Evolutionary conservation across 441 rosid genomes (phyloP).

Genomic region (Metrosideros polymorpha): DNA sequence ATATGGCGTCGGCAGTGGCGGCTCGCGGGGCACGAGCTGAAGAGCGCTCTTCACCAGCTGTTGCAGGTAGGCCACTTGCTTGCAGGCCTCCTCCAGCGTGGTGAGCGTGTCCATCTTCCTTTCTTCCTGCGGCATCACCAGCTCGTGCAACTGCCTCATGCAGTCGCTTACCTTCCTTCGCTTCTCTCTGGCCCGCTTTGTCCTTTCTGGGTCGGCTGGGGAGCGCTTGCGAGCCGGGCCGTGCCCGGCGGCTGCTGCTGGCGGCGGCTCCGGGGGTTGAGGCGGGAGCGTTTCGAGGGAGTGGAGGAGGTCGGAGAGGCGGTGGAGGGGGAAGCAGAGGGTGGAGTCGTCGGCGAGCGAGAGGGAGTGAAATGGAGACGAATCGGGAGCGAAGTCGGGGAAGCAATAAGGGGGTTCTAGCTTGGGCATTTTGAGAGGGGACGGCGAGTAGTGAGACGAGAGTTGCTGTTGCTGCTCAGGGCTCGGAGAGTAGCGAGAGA

Average conservation of each 20-base stretch:
- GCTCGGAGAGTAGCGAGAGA: not conserved
- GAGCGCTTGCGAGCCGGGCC: not conserved
- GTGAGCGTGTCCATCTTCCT: constrained; percentile 32
- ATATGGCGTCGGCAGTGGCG: constrained; percentile 1
- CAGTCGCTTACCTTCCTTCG: constrained; percentile 27
- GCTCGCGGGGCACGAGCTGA: constrained; percentile 34
- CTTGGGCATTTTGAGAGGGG: not conserved
- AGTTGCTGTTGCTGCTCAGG: not conserved
- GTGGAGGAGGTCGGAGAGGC: not conserved
- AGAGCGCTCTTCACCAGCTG: constrained; percentile 32
- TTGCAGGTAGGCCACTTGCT: constrained; percentile 38
- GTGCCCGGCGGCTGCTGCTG: not conserved
- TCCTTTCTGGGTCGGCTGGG: constrained; percentile 4
- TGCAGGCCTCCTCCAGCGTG: constrained; percentile 40
- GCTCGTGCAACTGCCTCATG: constrained; percentile 31
- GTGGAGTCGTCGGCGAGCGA: not conserved
- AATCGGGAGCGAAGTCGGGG: not conserved
- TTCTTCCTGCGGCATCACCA: constrained; percentile 33
- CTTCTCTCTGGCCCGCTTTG: not conserved
- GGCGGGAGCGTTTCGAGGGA: constrained; percentile 7
- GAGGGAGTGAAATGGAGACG: not conserved
- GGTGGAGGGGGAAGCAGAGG: not conserved
- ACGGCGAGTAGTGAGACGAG: not conserved
- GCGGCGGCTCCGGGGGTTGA: not conserved
- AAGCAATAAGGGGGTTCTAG: not conserved